These are phyloP conservation scores for Trifolium dubium DNA, from an alignment of 306 rosid genomes.

Conservation along the genomic window DNA sequence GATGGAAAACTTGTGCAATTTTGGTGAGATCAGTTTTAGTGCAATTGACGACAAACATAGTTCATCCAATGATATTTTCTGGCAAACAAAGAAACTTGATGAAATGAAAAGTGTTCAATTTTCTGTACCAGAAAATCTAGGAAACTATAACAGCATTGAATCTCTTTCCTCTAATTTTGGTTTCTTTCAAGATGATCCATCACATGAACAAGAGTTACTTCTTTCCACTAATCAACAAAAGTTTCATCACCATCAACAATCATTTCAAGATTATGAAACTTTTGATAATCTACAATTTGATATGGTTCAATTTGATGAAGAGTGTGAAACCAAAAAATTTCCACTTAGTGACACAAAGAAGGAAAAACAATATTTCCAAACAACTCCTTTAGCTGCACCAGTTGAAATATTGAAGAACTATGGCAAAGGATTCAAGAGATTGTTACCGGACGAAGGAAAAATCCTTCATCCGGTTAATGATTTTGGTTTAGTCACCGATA, in stretches of 20 bases:
- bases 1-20: constrained; percentile 49
- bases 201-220: constrained; percentile 29
- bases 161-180: constrained; percentile 40
- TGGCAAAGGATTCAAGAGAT: constrained; percentile 49
- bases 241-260: constrained; percentile 34
- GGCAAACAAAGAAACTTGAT: constrained; percentile 31
- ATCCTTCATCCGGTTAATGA: constrained; percentile 37
- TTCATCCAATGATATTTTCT: constrained; percentile 38
- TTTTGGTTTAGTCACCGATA: not conserved
- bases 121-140: constrained; percentile 35
- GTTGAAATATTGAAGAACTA: constrained; percentile 59
- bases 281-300: constrained; percentile 47
- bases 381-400: constrained; percentile 46
- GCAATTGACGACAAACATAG: constrained; percentile 43
- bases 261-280: constrained; percentile 39
- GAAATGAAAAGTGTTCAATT: constrained; percentile 26
- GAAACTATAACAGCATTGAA: constrained; percentile 36
- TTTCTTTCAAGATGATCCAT: constrained; percentile 34
- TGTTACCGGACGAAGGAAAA: constrained; percentile 43
- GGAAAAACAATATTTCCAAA: constrained; percentile 7
- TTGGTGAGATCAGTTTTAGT: constrained; percentile 31
- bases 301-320: constrained; percentile 45
- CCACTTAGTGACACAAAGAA: constrained; percentile 40
- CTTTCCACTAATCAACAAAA: constrained; percentile 43
- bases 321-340: constrained; percentile 28